A percentile compares a stretch with the other conserved stretches of the same genome.
Conservation (phyloP, 257 asterid genomes). For the Forsythia suspensa region DNA sequence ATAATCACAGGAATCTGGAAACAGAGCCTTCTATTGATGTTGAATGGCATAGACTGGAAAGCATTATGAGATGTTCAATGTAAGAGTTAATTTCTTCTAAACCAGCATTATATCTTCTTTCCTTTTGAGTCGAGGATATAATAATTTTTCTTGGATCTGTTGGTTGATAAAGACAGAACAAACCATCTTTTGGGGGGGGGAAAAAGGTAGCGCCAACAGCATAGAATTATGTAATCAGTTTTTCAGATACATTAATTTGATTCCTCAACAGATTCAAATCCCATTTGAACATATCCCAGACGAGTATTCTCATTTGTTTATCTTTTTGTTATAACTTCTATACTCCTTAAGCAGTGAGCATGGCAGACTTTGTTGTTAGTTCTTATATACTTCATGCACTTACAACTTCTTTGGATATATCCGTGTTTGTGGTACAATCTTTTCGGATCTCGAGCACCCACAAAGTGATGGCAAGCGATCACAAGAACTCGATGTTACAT, state of each 20-base stretch:
- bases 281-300: background rate
- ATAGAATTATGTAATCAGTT: too few relatives aligned
- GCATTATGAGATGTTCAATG: too few relatives aligned
- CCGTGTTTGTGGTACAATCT: background rate
- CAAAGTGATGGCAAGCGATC: too few relatives aligned
- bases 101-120: background rate
- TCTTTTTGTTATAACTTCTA: background rate
- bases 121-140: background rate
- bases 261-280: background rate
- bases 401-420: slow-evolving; percentile 12
- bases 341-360: background rate
- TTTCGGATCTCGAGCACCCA: too few relatives aligned
- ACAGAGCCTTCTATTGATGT: too few relatives aligned
- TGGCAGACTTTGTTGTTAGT: background rate
- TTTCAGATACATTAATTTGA: background rate
- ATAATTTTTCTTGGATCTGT: background rate
- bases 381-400: slow-evolving; percentile 10
- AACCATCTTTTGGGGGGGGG: background rate
- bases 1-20: too few relatives aligned
- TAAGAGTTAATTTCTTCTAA: background rate
- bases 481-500: too few relatives aligned
- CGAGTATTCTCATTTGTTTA: background rate
- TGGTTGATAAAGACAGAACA: background rate
- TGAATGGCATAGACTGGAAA: too few relatives aligned
- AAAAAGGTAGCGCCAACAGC: background rate